These are phyloP conservation scores for Erythrophleum ivorense DNA, from an alignment of 331 rosid genomes.

Conservation along the genomic window DNA sequence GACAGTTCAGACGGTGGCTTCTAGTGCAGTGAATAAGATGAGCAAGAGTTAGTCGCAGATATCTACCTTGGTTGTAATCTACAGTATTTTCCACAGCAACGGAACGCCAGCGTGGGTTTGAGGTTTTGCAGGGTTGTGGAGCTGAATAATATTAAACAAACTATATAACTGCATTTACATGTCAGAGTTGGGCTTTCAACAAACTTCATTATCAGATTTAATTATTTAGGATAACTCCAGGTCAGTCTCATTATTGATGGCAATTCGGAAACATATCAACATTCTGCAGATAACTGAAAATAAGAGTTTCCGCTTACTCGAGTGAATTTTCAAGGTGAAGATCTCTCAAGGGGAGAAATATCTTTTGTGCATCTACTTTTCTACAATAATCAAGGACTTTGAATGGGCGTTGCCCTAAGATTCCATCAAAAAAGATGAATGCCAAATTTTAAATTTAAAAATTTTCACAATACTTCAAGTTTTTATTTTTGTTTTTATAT, in stretches of 20 bases:
- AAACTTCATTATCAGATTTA: not conserved
- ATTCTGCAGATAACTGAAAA: not conserved
- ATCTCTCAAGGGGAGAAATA: not conserved
- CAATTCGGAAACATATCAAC: not conserved
- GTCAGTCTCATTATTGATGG: not conserved
- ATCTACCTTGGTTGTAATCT: not conserved
- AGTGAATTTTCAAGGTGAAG: not conserved
- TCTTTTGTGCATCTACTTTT: not conserved
- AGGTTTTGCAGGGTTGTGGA: not conserved
- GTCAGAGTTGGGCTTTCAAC: not conserved
- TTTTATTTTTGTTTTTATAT: not conserved
- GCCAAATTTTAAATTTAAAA: not conserved
- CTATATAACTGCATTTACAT: not conserved
- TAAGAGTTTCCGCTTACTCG: not conserved
- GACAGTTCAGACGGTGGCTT: not conserved
- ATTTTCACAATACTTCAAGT: too few species aligned
- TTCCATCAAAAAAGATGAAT: not conserved
- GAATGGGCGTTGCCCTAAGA: not conserved
- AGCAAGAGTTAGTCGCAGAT: conserved; percentile 7
- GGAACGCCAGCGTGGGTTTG: not conserved
- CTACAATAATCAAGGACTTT: not conserved
- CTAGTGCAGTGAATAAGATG: not conserved
- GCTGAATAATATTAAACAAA: not conserved
- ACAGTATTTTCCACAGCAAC: not conserved
- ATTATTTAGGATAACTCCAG: not conserved